Evolutionary conservation across 1,284 basidiomycete genomes (phyloP), one percentile per base, ranked within the genome.

Genomic region (Tilletia caries): DNA sequence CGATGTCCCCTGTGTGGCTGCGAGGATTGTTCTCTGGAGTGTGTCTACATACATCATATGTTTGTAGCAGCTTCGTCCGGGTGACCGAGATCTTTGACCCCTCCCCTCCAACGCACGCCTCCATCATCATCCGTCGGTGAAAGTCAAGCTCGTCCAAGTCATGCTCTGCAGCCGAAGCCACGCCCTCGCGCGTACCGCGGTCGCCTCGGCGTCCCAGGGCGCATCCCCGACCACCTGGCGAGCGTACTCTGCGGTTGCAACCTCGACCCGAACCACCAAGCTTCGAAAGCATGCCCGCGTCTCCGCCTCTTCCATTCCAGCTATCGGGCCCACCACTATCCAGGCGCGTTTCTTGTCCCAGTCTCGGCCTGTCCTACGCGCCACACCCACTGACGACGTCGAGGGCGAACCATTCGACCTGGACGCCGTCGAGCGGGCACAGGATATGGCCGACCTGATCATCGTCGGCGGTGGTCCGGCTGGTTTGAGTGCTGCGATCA

Each of bases 401-500:
- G 77, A 78, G 25, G 76, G 68, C 48, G 78, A 77, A 48, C 73
- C 76, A 15, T 79, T 82, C 65, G 81, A 83, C 67, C 66, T 83
- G 43, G 68, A 71, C 33, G 74, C 71, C 3, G 79, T 83, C 13
- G 83, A 84, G 71, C 73, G 82, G 18, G 83, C 81, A n/a, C 75
- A 79, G 43, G 82, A 83, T 70, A 90, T 95, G 73, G 93, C 93
- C 65, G 95, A 98, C 79, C 94, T 98, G 43, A 94, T 94, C 83
- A 97, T 98, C 79, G 95, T 98, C 73, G 95, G 95, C 29, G 95
- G 89, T 18, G 96, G 95, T 0, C 96, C 95, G 2, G 94, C 95
- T 0, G 95, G 96, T 41, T 87, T 98, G 70, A 91, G 90, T 78
- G 95, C 95, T n/a, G 96, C 95, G 2, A 98, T 98, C 78, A 88